A percentile compares a stretch with the other conserved stretches of the same genome.
phyloP scores from a whole-genome alignment of 2,329 filamentous ascomycete genomes.

The Aspergillus quadrilineatus region DNA sequence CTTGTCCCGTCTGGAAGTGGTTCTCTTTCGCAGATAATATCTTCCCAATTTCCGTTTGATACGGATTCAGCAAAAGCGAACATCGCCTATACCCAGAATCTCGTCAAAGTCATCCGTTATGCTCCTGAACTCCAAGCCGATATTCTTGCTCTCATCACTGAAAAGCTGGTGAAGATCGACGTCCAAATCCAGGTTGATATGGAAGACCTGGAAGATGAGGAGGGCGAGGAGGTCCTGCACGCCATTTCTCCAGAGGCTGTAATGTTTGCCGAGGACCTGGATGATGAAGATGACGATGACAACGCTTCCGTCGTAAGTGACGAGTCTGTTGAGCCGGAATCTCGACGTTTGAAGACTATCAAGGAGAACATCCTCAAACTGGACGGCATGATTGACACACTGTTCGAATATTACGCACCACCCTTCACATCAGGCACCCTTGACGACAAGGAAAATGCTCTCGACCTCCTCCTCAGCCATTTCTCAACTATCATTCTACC shows the following conservation, averaged over 20 bases:
- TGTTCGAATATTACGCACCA: slow-evolving; percentile 80
- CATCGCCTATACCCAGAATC: slow-evolving; percentile 82
- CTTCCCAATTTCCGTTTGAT: slow-evolving; percentile 70
- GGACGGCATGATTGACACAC: slow-evolving; percentile 80
- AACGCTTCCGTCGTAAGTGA: slow-evolving; percentile 61
- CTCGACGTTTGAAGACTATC: slow-evolving; percentile 62
- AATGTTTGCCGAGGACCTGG: slow-evolving; percentile 34
- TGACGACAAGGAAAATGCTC: slow-evolving; percentile 67
- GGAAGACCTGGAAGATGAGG: slow-evolving; percentile 87
- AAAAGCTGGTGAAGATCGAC: slow-evolving; percentile 88
- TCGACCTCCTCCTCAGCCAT: slow-evolving; percentile 77
- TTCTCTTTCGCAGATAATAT: slow-evolving; percentile 66
- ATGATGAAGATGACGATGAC: slow-evolving; percentile 56
- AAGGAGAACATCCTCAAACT: slow-evolving; percentile 86
- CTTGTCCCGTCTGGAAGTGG: slow-evolving; percentile 77
- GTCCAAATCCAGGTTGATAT: slow-evolving; percentile 92
- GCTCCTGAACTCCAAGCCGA: slow-evolving; percentile 74
- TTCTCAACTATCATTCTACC: slow-evolving; percentile 87
- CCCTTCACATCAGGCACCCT: slow-evolving; percentile 68
- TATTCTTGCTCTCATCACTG: slow-evolving; percentile 78
- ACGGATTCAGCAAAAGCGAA: slow-evolving; percentile 77
- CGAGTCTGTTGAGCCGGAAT: slow-evolving; percentile 53
- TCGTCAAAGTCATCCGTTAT: slow-evolving; percentile 75
- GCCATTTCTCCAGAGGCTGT: slow-evolving; percentile 38
- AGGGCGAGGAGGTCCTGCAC: slow-evolving; percentile 67